phyloP scores from a whole-genome alignment of 2,329 filamentous ascomycete genomes.

The Sporothrix sp. region DNA sequence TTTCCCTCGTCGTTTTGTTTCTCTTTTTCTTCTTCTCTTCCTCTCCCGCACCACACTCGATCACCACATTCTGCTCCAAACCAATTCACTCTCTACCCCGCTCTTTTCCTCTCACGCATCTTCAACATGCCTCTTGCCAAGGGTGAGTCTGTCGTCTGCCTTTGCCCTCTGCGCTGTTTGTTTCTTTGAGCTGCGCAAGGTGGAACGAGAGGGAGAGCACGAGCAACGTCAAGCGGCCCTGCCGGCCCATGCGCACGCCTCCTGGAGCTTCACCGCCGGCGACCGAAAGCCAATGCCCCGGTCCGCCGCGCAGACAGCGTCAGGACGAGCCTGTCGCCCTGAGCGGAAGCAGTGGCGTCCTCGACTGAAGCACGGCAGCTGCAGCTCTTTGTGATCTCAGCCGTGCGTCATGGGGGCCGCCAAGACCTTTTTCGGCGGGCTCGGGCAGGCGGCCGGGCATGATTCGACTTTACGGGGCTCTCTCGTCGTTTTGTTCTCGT shows the following conservation, averaged over 20 bases:
- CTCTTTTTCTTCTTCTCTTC: not conserved
- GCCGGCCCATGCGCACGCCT: not conserved
- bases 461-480: too few species aligned
- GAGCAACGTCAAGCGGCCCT: not conserved
- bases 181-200: not conserved
- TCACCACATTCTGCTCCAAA: slow-evolving; percentile 15
- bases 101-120: slow-evolving; percentile 14
- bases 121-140: slow-evolving; percentile 31
- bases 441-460: too few species aligned
- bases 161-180: not conserved
- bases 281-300: not conserved
- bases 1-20: slow-evolving; percentile 5
- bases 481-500: too few species aligned
- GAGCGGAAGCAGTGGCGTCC: too few species aligned
- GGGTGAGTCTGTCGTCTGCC: slow-evolving; percentile 26
- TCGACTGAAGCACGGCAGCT: too few species aligned
- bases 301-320: not conserved
- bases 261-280: not conserved
- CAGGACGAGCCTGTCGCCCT: not conserved
- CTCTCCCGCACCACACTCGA: not conserved
- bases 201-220: not conserved
- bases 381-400: too few species aligned
- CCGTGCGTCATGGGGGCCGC: too few species aligned
- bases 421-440: too few species aligned
- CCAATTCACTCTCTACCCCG: not conserved